phyloP scores from a whole-genome alignment of 176 grass and related monocot genomes.

The Tillandsia leiboldiana region DNA sequence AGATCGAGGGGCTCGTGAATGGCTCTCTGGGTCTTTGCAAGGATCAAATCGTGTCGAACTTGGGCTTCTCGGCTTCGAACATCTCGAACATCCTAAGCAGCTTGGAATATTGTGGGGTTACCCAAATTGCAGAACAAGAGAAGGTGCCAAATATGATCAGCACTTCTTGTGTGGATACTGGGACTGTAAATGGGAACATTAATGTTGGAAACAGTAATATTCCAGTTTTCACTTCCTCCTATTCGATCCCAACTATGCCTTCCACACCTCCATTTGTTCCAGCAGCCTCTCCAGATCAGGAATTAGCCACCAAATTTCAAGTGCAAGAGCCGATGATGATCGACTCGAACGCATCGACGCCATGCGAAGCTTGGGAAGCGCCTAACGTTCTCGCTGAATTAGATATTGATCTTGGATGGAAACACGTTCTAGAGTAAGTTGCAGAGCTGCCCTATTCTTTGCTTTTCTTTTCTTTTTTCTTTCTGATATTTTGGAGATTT shows the following conservation, averaged over 20 bases:
- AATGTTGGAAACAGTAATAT: too few species aligned
- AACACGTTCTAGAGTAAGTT: neutral
- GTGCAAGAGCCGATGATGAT: neutral
- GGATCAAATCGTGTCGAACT: neutral
- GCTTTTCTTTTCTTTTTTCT: neutral
- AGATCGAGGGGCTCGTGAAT: neutral
- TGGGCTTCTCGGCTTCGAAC: neutral
- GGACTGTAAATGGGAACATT: too few species aligned
- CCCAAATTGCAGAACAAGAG: too few species aligned
- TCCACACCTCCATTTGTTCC: constrained; percentile 1
- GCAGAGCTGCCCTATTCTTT: neutral
- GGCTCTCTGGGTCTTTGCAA: too few species aligned
- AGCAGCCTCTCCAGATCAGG: neutral
- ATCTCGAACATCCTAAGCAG: neutral
- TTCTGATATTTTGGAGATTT: too few species aligned
- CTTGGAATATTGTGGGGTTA: neutral
- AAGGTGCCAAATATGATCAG: too few species aligned
- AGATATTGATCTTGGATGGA: neutral
- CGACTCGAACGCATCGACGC: neutral
- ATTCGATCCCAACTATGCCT: neutral
- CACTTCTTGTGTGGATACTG: too few species aligned
- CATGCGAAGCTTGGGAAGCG: neutral
- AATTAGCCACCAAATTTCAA: neutral
- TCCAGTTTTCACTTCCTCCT: too few species aligned
- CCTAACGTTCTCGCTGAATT: neutral